Conservation (phyloP, 768 basidiomycete species). For the Rhizopogon vinicolor region DNA sequence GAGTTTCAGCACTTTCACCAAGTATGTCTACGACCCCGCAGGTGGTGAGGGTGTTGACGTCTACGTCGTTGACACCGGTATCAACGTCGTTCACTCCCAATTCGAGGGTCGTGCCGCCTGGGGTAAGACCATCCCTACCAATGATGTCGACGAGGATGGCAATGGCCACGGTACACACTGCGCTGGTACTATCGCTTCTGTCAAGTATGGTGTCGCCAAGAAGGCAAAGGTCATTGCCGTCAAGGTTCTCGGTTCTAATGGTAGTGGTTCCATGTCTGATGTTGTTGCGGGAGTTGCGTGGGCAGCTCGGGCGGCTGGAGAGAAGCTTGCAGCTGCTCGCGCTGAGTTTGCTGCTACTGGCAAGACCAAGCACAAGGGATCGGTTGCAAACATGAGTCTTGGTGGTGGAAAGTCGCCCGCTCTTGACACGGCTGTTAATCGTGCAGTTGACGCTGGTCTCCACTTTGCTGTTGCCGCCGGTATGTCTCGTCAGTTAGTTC, state of each 20-base stretch:
- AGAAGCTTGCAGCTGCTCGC: constrained; percentile 55
- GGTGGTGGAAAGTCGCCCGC: constrained; percentile 90
- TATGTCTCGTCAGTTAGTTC: constrained; percentile 27
- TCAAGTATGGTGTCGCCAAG: constrained; percentile 95
- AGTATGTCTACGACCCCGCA: constrained; percentile 63
- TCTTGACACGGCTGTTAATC: constrained; percentile 82
- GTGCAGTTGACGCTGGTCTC: constrained; percentile 76
- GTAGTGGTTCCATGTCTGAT: constrained; percentile 92
- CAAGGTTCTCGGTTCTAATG: constrained; percentile 92
- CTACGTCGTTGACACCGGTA: constrained; percentile 84
- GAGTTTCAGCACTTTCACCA: constrained; percentile 75
- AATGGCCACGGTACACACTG: constrained; percentile 97
- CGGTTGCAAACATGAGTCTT: constrained; percentile 95
- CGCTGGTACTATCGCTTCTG: constrained; percentile 93
- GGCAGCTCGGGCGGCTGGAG: constrained; percentile 53
- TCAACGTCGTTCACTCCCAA: constrained; percentile 80
- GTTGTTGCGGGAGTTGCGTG: constrained; percentile 86
- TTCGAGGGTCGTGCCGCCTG: constrained; percentile 88
- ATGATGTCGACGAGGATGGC: constrained; percentile 83
- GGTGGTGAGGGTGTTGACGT: constrained; percentile 96
- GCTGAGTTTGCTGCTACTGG: constrained; percentile 69
- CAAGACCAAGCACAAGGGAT: constrained; percentile 85
- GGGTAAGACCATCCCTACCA: constrained; percentile 87
- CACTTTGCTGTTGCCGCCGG: constrained; percentile 98
- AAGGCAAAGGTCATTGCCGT: constrained; percentile 84